Evolutionary conservation across 495 filamentous ascomycete species (phyloP).

Genomic region (Talaromyces liani): DNA sequence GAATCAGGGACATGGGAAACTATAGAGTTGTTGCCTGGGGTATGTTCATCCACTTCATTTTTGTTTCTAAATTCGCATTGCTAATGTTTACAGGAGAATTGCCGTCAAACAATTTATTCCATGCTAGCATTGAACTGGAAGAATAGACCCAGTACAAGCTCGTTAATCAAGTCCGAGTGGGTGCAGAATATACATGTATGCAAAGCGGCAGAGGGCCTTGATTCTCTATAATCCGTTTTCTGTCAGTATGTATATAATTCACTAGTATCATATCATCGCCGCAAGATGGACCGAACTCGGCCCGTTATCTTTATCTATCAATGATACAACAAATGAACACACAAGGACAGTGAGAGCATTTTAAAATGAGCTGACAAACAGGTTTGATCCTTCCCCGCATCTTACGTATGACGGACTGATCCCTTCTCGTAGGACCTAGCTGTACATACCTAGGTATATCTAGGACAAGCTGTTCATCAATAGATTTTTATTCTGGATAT

Average conservation of each 20-base stretch:
- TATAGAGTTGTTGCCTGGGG: conserved; percentile 3
- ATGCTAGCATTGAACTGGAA: conserved; percentile 7
- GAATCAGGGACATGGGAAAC: conserved; percentile 1
- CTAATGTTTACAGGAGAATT: background rate
- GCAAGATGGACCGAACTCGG: background rate
- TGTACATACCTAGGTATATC: too few species aligned
- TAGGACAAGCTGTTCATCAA: too few species aligned
- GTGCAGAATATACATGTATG: conserved; percentile 5
- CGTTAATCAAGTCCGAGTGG: conserved; percentile 7
- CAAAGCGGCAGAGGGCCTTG: conserved; percentile 4
- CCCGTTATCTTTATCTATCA: background rate
- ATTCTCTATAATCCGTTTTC: background rate
- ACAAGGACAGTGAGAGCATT: background rate
- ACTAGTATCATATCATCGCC: background rate
- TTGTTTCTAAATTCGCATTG: too few species aligned
- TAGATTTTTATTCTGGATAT: too few species aligned
- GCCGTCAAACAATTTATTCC: conserved; percentile 9
- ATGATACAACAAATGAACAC: background rate
- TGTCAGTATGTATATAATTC: background rate
- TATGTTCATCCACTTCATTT: background rate
- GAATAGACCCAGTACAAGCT: background rate
- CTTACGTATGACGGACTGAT: too few species aligned
- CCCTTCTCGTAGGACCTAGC: too few species aligned
- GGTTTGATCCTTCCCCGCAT: background rate
- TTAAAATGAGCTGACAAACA: background rate